A percentile compares a stretch with the other conserved stretches of the same genome.
phyloP scores from a whole-genome alignment of 163 green algal genomes.

The Coccomyxa subellipsoidea region DNA sequence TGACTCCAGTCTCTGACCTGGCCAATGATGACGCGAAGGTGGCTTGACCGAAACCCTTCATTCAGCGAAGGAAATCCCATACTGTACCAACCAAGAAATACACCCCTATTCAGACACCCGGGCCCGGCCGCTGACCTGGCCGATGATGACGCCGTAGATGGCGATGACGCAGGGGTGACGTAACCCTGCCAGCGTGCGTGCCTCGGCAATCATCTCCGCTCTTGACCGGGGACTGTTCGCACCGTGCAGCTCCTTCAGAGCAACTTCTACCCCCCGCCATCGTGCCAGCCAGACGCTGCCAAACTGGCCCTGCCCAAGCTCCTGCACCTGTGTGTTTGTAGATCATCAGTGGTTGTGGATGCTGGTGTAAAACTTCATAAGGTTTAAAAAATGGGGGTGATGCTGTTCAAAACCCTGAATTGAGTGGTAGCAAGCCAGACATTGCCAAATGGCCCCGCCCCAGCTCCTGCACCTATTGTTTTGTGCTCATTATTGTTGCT shows the following conservation, averaged over 20 bases:
- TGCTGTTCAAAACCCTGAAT: no score
- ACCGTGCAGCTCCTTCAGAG: slow-evolving; percentile 58
- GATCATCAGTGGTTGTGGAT: no score
- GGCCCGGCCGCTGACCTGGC: slow-evolving; percentile 5
- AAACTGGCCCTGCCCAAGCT: slow-evolving; percentile 56
- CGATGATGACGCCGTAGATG: slow-evolving; percentile 69
- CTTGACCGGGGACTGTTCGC: slow-evolving; percentile 12
- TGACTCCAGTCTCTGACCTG: no score
- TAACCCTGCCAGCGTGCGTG: slow-evolving; percentile 53
- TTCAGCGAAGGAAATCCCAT: no score
- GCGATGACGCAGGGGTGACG: slow-evolving; percentile 73
- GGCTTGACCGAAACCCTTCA: no score
- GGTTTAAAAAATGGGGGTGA: no score
- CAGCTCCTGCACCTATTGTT: neutral
- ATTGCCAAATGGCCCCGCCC: neutral
- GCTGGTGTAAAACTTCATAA: no score
- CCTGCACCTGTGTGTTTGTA: slow-evolving; percentile 37
- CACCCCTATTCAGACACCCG: no score
- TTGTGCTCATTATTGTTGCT: neutral
- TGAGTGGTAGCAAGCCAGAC: neutral
- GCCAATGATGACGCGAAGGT: no score
- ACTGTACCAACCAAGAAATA: no score
- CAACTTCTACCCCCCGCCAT: slow-evolving; percentile 65
- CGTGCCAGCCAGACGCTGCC: slow-evolving; percentile 53
- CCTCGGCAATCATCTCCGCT: slow-evolving; percentile 53